Conservation (phyloP, 495 filamentous ascomycete species). For the Penicillium maclennaniae region DNA sequence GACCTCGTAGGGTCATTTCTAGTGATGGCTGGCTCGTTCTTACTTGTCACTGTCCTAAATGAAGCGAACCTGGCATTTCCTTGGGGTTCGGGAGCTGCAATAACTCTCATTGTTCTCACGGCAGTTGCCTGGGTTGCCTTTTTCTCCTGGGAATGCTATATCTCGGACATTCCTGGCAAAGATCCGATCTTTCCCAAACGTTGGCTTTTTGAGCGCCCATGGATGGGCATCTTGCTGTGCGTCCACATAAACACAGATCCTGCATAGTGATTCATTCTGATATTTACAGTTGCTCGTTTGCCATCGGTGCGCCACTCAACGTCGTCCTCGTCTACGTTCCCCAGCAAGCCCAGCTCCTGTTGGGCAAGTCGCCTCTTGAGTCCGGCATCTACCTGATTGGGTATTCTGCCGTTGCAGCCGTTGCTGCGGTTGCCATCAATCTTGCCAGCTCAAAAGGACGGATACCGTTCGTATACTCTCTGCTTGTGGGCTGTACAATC, state of each 20-base stretch:
- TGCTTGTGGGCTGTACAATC: conserved; percentile 41
- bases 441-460: conserved; percentile 35
- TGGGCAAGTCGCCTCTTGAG: conserved; percentile 36
- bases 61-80: conserved; percentile 48
- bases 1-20: conserved; percentile 57
- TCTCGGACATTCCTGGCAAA: conserved; percentile 23
- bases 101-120: conserved; percentile 41
- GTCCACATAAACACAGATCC: not conserved
- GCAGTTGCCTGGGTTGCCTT: conserved; percentile 31
- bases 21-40: conserved; percentile 49
- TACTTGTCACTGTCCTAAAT: conserved; percentile 57
- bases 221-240: conserved; percentile 34
- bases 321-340: conserved; percentile 54
- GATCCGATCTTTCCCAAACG: conserved; percentile 38
- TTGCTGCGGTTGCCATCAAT: conserved; percentile 50
- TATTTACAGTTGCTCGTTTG: conserved; percentile 22
- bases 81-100: conserved; percentile 37
- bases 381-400: conserved; percentile 58
- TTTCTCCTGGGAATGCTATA: conserved; percentile 38
- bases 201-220: conserved; percentile 30
- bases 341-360: conserved; percentile 57
- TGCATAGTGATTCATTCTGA: not conserved
- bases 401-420: conserved; percentile 40
- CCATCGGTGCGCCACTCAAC: conserved; percentile 53
- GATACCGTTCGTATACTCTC: conserved; percentile 47